Base-by-base conservation (phyloP, 1,284 basidiomycete genomes). In the Cutaneotrichosporon cavernicola region DNA sequence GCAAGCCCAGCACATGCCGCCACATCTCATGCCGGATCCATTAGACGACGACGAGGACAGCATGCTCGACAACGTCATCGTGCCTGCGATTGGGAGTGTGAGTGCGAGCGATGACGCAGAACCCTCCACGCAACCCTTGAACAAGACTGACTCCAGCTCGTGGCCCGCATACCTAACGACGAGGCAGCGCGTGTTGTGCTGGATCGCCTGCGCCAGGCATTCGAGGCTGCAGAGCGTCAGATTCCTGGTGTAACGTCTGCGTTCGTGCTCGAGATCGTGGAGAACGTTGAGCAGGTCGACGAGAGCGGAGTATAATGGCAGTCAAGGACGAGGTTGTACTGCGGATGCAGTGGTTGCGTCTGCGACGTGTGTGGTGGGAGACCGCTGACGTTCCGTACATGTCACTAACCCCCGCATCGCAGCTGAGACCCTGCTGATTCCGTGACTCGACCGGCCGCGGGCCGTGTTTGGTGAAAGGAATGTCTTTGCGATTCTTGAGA, bases 31-130 rank as follows among this genome's bases (percentile, higher is more conserved):
- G 36, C 55, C 55, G 21, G 55, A 56, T 26, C 55, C 55, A 56
- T 36, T 56, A 56, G 55, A 56, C 22, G 90, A 90, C 57, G 84
- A 91, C 51, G 88, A 90, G 13, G 90, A 91, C 73, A 90, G 90
- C 30, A 96, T 97, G 88, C 83, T 97, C 55, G 92, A 96, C 73
- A 92, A 91, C n/a, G 94, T 97, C 38, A 89, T 97, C 64, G 82
- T 96, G 43, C 94, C 94, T 26, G 93, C 92, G 18, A 89, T 97
- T 70, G 90, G 91, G 60, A 94, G 90, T 70, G 94, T 96, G 72
- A 80, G 89, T 84, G 0, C 2, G 26, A 51, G 30, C 13, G 26
- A 51, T 14, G 47, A 26, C 1, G 26, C 26, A 26, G 26, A 26
- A 26, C 26, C 26, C 26, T 26, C 26, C 26, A 26, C 26, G 26